A percentile compares a stretch with the other conserved stretches of the same genome.
Evolutionary conservation across 2,329 filamentous ascomycete genomes (phyloP).

Genomic region (Aureobasidium sp.): DNA sequence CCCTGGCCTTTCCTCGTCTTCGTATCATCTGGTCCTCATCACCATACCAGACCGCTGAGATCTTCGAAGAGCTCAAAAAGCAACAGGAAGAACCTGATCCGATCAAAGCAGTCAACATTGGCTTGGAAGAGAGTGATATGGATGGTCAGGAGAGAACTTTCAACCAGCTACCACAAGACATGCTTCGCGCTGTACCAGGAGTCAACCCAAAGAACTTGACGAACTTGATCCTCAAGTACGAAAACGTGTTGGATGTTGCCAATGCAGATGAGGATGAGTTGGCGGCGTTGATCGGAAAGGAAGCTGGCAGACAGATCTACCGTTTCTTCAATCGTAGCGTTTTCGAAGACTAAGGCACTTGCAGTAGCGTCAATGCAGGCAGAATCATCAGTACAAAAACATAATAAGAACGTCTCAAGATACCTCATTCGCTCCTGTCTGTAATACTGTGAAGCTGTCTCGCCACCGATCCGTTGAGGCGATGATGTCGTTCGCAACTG

Average conservation of each 20-base stretch:
- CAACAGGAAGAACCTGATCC: conserved; percentile 87
- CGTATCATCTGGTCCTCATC: conserved; percentile 90
- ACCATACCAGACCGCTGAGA: conserved; percentile 93
- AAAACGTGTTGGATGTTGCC: conserved; percentile 72
- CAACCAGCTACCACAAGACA: conserved; percentile 80
- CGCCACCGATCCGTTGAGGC: neutral
- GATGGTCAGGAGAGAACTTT: conserved; percentile 56
- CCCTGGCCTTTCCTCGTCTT: conserved; percentile 80
- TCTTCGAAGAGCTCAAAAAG: conserved; percentile 88
- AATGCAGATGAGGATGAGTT: conserved; percentile 75
- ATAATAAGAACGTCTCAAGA: neutral
- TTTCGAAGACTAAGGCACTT: conserved; percentile 35
- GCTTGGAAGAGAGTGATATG: conserved; percentile 55
- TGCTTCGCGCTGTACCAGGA: conserved; percentile 77
- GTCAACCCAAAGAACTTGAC: conserved; percentile 71
- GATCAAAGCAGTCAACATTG: conserved; percentile 72
- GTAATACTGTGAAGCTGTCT: neutral
- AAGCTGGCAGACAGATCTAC: conserved; percentile 66
- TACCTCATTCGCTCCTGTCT: neutral
- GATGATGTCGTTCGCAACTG: neutral
- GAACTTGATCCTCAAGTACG: conserved; percentile 61
- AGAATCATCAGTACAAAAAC: neutral
- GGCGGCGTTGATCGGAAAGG: conserved; percentile 64
- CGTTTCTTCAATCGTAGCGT: conserved; percentile 69
- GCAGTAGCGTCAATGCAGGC: neutral